Evolutionary conservation across 1,284 basidiomycete genomes (phyloP).

Genomic region (Tilletia setariae): DNA sequence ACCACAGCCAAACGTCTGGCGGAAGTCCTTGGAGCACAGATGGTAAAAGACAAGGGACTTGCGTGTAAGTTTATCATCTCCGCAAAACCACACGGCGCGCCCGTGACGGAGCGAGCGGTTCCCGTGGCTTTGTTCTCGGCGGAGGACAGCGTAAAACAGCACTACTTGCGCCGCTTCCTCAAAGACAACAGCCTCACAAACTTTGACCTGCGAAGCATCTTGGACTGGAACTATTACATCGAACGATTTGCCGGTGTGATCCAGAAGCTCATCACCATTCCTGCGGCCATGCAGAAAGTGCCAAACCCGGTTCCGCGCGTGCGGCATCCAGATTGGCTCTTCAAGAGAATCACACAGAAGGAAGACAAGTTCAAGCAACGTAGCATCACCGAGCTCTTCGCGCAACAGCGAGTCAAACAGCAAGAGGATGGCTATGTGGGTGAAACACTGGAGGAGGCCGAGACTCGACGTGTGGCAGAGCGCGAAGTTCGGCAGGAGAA

Average conservation of each 20-base stretch:
- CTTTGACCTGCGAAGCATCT: constrained; percentile 88
- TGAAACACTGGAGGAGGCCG: background rate
- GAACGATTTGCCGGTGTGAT: constrained; percentile 96
- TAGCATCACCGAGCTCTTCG: constrained; percentile 94
- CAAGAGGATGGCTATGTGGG: background rate
- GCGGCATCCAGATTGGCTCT: constrained; percentile 95
- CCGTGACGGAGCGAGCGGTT: constrained; percentile 93
- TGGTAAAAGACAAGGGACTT: constrained; percentile 99
- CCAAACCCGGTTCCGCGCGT: constrained; percentile 93
- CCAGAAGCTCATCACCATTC: constrained; percentile 98
- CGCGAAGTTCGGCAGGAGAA: background rate
- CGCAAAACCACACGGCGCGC: constrained; percentile 83
- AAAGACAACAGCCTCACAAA: constrained; percentile 83
- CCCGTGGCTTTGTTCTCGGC: constrained; percentile 99
- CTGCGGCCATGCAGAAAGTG: constrained; percentile 96
- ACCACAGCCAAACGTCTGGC: constrained; percentile 91
- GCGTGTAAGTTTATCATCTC: constrained; percentile 99
- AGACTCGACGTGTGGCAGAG: background rate
- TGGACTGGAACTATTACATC: constrained; percentile 99
- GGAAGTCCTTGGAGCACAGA: constrained; percentile 94
- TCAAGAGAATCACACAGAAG: constrained; percentile 79
- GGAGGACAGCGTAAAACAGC: constrained; percentile 81
- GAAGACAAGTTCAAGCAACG: constrained; percentile 98
- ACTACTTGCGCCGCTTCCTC: constrained; percentile 91
- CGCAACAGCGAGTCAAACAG: constrained; percentile 30